Conservation (phyloP, 345 rosid species). For the Eucalyptus cloeziana region DNA sequence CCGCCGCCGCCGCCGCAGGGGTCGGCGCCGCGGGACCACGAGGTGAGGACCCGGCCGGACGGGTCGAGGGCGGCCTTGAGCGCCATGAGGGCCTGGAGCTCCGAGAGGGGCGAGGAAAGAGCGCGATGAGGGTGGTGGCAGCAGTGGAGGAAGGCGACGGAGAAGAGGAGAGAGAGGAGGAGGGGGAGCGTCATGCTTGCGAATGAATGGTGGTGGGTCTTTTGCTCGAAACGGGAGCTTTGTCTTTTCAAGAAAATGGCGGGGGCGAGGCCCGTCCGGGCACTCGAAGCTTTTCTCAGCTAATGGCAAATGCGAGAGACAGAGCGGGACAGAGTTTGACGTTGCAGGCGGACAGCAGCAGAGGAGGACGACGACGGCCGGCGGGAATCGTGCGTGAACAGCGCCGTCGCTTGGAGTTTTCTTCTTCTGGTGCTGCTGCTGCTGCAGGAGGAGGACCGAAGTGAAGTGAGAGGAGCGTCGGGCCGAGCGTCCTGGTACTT, state of each 20-base stretch:
- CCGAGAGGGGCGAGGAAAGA: constrained; percentile 27
- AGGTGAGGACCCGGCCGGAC: constrained; percentile 40
- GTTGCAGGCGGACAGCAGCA: not conserved
- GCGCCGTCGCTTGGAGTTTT: not conserved
- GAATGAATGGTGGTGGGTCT: not conserved
- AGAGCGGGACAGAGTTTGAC: not conserved
- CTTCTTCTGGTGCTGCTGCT: not conserved
- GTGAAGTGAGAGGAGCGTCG: not conserved
- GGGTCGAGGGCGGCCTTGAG: constrained; percentile 86
- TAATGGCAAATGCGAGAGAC: not conserved
- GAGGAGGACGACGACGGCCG: not conserved
- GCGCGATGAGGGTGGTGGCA: constrained; percentile 6
- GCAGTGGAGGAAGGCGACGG: constrained; percentile 13
- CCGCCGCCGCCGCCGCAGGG: constrained; percentile 40
- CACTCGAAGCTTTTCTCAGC: not conserved
- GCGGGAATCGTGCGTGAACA: not conserved
- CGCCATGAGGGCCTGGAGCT: constrained; percentile 53
- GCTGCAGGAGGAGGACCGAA: not conserved
- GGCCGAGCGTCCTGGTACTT: not conserved
- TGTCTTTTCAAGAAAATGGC: not conserved
- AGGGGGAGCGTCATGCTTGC: not conserved
- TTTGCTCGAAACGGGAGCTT: not conserved
- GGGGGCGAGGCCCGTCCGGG: not conserved
- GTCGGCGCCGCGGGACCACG: constrained; percentile 51
- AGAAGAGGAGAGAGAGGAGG: not conserved